phyloP scores from a whole-genome alignment of 192 early-diverging fungal species.

The Nowakowskiella sp. region DNA sequence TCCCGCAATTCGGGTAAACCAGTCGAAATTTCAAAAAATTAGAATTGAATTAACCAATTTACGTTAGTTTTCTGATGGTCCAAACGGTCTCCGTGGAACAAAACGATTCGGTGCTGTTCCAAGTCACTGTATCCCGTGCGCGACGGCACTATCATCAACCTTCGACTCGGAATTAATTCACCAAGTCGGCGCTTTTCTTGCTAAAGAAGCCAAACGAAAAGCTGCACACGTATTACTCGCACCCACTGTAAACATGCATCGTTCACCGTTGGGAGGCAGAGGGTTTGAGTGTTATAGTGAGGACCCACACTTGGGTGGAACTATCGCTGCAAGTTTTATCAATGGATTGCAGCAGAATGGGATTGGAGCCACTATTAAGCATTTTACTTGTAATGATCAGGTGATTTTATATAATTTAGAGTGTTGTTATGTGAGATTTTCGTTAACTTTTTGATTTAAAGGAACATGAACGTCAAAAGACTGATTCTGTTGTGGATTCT shows the following conservation, averaged over 20 bases:
- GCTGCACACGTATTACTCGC: conserved; percentile 3
- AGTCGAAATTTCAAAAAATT: background rate
- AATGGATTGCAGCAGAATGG: background rate
- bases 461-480: background rate
- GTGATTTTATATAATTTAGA: no score
- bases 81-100: conserved; percentile 14
- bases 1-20: background rate
- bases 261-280: background rate
- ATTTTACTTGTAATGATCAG: background rate
- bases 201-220: conserved; percentile 13
- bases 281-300: background rate
- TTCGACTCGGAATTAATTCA: conserved; percentile 7
- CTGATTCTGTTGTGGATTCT: background rate
- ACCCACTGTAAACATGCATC: background rate
- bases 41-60: background rate
- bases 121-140: background rate
- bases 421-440: background rate
- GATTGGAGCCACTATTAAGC: background rate
- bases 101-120: background rate
- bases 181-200: conserved; percentile 5
- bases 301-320: background rate
- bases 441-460: background rate
- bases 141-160: background rate
- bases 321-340: background rate
- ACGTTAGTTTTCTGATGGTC: conserved; percentile 13